Percentiles rank a stretch among this genome's conserved stretches.
Evolutionary conservation across 345 rosid genomes (phyloP).

Genomic region (Mallotus nudiflorus): DNA sequence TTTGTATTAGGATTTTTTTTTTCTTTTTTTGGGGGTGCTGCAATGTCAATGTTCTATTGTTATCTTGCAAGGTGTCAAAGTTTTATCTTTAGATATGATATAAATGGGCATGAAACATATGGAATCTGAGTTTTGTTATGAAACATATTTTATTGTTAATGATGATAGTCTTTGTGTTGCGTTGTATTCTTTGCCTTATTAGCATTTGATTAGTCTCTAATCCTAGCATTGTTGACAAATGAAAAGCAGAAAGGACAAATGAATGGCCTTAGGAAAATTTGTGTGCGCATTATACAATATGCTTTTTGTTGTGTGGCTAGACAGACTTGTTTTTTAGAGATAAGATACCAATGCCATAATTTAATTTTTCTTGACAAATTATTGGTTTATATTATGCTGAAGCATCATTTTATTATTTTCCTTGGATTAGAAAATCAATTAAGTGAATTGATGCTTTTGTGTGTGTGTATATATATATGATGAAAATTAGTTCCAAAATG

Average conservation of each 20-base stretch:
- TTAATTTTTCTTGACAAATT: neutral
- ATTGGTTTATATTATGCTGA: neutral
- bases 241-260: neutral
- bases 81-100: neutral
- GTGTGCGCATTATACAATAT: neutral
- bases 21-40: neutral
- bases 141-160: neutral
- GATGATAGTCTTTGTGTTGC: neutral
- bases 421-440: too few species aligned
- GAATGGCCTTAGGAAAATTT: constrained; percentile 5
- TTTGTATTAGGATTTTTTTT: neutral
- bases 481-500: too few species aligned
- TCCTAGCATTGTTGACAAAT: neutral
- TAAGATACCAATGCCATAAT: too few species aligned
- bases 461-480: too few species aligned
- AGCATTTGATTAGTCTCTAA: neutral
- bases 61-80: neutral
- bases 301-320: constrained; percentile 2
- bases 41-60: neutral
- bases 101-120: constrained; percentile 17
- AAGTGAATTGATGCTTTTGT: neutral
- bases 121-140: constrained; percentile 10
- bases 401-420: neutral
- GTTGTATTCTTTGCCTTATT: neutral
- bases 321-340: too few species aligned